A percentile compares a stretch with the other conserved stretches of the same genome.
phyloP scores from a whole-genome alignment of 345 rosid genomes.

The Hypericum androsaemum region DNA sequence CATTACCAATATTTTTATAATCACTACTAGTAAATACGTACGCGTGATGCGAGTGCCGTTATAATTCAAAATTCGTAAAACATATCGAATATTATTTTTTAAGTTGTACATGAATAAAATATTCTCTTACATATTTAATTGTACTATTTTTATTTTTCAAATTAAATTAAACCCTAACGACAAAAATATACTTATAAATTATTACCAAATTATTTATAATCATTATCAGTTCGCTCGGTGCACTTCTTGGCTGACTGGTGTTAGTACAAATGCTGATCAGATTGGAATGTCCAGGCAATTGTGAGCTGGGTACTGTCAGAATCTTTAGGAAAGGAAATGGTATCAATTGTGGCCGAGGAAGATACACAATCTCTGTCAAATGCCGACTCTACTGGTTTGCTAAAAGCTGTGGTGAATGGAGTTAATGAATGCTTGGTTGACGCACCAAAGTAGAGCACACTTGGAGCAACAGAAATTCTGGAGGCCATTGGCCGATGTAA shows the following conservation, averaged over 20 bases:
- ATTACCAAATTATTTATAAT: too few relatives aligned
- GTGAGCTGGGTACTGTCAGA: slow-evolving; percentile 77
- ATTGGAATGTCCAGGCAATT: slow-evolving; percentile 89
- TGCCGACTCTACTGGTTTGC: slow-evolving; percentile 39
- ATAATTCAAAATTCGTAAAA: too few relatives aligned
- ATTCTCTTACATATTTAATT: too few relatives aligned
- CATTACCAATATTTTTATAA: too few relatives aligned
- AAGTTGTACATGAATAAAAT: too few relatives aligned
- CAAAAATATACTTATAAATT: too few relatives aligned
- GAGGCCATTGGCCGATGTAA: slow-evolving; percentile 73
- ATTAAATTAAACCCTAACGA: too few relatives aligned
- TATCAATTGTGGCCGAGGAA: slow-evolving; percentile 84
- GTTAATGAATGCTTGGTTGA: slow-evolving; percentile 66
- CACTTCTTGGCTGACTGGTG: neutral
- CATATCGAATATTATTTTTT: too few relatives aligned
- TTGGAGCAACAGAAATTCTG: slow-evolving; percentile 41
- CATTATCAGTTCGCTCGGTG: slow-evolving; percentile 4
- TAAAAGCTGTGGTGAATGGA: slow-evolving; percentile 42
- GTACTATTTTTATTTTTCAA: too few relatives aligned
- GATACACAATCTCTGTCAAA: slow-evolving; percentile 63
- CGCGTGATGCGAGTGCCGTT: too few relatives aligned
- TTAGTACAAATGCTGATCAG: slow-evolving; percentile 20
- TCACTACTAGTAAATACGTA: too few relatives aligned
- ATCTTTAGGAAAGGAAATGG: slow-evolving; percentile 39
- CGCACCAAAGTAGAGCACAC: slow-evolving; percentile 43